Evolutionary conservation across 768 basidiomycete species (phyloP), one percentile per base, ranked within the genome.

Genomic region (Termitomyces sp.): DNA sequence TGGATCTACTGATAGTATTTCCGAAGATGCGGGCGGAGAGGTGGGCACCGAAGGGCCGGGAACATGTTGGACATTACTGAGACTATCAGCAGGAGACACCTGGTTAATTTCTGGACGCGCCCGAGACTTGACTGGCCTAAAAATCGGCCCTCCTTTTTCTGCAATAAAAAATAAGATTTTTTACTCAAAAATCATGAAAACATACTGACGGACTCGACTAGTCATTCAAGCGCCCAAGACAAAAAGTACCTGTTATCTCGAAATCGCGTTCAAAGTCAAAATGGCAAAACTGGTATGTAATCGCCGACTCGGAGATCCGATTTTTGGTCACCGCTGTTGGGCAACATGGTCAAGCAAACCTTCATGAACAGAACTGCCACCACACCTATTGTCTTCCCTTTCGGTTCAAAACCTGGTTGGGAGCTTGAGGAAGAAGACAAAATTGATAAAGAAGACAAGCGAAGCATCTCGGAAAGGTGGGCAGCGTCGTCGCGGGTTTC

Each of bases 81-180:
- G 33, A 39, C 20, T 38, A 40, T 67, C 64, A 57, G 74, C 28
- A 55, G 48, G 16, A 32, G 24, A 72, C 18, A 68, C 24, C 60
- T 78, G 77, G 60, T 69, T 73, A 64, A 70, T 69, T 50, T 66
- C 64, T 50, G 75, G 68, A 32, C 86, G 84, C 15, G 80, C 66
- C 51, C 88, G 79, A 9, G 82, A 73, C 68, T 85, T 88, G 15
- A 89, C 79, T n/a, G 90, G 90, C 68, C 81, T 83, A 66, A 92
- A 92, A 57, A 90, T 71, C 6, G 85, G 80, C 8, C 81, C 78
- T 16, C 90, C 90, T 70, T 92, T 92, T 70, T 91, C 90, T 92
- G 66, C 40, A 20, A 57, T 32, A 44, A 55, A 3, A 65, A 51
- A 58, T 64, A 55, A 65, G 58, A n/a, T 59, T 33, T 55, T n/a